phyloP scores from a whole-genome alignment of 2,329 filamentous ascomycete genomes.

The Fusarium sp. region DNA sequence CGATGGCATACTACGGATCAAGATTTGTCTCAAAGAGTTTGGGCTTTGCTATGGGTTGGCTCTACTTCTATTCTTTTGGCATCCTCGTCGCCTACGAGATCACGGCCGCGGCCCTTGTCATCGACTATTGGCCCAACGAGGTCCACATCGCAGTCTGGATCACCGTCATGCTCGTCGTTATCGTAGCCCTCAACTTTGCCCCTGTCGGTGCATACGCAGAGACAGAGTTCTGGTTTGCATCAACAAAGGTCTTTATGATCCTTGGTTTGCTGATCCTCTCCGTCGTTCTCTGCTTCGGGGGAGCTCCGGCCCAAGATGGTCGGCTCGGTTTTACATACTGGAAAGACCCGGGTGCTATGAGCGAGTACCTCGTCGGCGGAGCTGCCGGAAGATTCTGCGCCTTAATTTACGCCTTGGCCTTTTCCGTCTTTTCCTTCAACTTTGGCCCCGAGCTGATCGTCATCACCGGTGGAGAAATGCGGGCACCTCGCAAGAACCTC shows the following conservation, averaged over 20 bases:
- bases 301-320: background rate
- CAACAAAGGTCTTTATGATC: background rate
- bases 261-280: background rate
- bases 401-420: conserved; percentile 59
- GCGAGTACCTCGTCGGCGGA: background rate
- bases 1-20: conserved; percentile 50
- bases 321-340: background rate
- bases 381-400: background rate
- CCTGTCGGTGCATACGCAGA: background rate
- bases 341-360: background rate
- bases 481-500: conserved; percentile 48
- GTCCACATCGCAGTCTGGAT: background rate
- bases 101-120: background rate
- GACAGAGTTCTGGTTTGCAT: background rate
- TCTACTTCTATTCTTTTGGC: background rate
- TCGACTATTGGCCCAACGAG: background rate
- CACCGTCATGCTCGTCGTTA: background rate
- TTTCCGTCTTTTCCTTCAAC: conserved; percentile 57
- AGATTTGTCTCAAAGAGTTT: background rate
- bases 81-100: background rate
- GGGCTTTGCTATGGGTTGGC: background rate
- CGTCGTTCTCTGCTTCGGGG: background rate
- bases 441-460: conserved; percentile 40
- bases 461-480: conserved; percentile 52
- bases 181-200: background rate